These are phyloP conservation scores for Cetradonia linearis DNA, from an alignment of 495 filamentous ascomycete genomes.

Conservation along the genomic window DNA sequence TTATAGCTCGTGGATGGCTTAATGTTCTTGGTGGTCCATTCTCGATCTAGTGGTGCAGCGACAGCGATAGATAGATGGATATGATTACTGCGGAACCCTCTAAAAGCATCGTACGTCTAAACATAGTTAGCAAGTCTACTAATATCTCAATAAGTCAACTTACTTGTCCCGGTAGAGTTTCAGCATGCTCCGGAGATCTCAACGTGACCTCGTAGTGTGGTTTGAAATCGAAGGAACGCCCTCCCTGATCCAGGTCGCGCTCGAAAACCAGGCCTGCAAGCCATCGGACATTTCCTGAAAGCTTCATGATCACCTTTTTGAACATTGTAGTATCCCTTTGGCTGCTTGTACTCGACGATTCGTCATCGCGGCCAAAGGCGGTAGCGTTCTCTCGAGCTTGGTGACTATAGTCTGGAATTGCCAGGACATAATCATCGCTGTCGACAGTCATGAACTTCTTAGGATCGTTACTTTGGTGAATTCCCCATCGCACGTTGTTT, in stretches of 20 bases:
- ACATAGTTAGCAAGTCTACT: constrained; percentile 22
- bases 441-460: constrained; percentile 91
- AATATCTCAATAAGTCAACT: constrained; percentile 22
- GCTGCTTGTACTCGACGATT: constrained; percentile 53
- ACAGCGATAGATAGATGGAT: constrained; percentile 91
- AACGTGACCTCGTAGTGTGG: constrained; percentile 88
- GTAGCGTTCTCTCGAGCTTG: constrained; percentile 54
- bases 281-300: constrained; percentile 90
- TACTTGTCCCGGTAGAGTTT: constrained; percentile 41
- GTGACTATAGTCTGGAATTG: constrained; percentile 84
- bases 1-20: constrained; percentile 83
- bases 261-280: constrained; percentile 87
- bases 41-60: constrained; percentile 65
- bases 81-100: constrained; percentile 86
- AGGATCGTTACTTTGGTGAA: constrained; percentile 72
- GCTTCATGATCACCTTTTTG: constrained; percentile 97
- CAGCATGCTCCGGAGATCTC: constrained; percentile 64
- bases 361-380: constrained; percentile 45
- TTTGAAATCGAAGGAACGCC: constrained; percentile 74
- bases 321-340: constrained; percentile 68
- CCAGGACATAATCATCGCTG: constrained; percentile 86
- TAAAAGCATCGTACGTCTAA: constrained; percentile 76
- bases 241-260: constrained; percentile 52
- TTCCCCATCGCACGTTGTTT: constrained; percentile 76
- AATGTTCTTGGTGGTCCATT: constrained; percentile 65